Conservation (phyloP, 2,329 filamentous ascomycete genomes). For the Alternaria triticimaculans region DNA sequence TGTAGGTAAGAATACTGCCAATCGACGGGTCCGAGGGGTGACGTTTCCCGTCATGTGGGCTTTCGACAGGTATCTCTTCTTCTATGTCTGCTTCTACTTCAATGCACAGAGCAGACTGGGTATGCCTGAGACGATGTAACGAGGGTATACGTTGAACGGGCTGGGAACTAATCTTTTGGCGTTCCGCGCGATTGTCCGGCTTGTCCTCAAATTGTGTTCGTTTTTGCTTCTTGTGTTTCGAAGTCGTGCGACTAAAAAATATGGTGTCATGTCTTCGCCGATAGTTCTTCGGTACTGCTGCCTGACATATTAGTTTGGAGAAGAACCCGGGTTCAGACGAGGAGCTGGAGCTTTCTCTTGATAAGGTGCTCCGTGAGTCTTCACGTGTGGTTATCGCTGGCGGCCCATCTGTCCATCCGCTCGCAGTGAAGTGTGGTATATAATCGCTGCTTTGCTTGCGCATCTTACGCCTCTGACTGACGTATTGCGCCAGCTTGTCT, state of each 20-base stretch:
- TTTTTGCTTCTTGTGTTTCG: background rate
- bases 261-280: constrained; percentile 9
- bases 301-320: constrained; percentile 20
- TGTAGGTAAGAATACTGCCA: constrained; percentile 10
- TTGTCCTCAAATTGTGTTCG: background rate
- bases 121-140: constrained; percentile 11
- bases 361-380: constrained; percentile 1
- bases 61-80: background rate
- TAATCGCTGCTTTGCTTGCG: background rate
- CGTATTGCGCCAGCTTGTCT: constrained; percentile 20
- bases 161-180: background rate
- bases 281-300: constrained; percentile 9
- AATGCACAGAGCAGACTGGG: constrained; percentile 10
- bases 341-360: constrained; percentile 9
- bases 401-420: constrained; percentile 6
- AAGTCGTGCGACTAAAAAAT: background rate
- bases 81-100: background rate
- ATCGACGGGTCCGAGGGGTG: constrained; percentile 22
- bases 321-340: constrained; percentile 10
- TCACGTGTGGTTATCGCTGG: background rate
- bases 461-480: constrained; percentile 7
- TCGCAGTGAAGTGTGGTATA: background rate
- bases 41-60: background rate
- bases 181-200: background rate
- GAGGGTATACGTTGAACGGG: constrained; percentile 18